Evolutionary conservation across 257 asterid species (phyloP).

Genomic region (Solanum ossicruentum): DNA sequence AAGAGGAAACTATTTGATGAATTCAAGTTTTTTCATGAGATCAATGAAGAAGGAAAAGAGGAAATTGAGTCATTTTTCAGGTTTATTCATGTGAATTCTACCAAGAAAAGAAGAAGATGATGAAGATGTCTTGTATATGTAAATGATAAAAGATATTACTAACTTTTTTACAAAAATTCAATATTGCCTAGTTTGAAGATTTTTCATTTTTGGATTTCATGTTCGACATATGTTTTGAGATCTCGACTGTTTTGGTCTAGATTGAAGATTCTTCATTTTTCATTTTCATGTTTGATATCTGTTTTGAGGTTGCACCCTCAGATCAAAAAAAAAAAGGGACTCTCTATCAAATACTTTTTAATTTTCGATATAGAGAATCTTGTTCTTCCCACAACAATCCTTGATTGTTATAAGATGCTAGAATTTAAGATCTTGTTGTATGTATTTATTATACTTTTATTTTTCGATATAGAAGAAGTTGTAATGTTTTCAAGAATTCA

Average conservation of each 20-base stretch:
- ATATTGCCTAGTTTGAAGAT: neutral
- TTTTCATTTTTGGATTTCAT: neutral
- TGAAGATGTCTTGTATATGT: constrained; percentile 8
- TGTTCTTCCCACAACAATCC: neutral
- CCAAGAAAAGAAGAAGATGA: constrained; percentile 8
- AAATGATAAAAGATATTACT: neutral
- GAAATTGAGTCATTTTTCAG: constrained; percentile 43
- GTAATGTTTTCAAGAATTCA: neutral
- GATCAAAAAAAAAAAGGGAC: neutral
- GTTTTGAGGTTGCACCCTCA: neutral
- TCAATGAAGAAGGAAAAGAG: neutral
- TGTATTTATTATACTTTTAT: neutral
- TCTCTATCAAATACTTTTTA: neutral
- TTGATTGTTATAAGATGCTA: neutral
- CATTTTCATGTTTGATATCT: too few species aligned
- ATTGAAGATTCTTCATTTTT: too few species aligned
- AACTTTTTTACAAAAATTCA: neutral
- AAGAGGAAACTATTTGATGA: constrained; percentile 28
- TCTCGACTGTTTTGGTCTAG: neutral
- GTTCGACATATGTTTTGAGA: neutral
- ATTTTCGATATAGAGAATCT: neutral
- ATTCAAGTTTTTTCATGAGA: constrained; percentile 18
- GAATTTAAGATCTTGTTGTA: neutral
- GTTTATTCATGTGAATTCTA: neutral
- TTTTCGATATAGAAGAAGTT: neutral